Base-by-base conservation (phyloP, 331 rosid genomes). In the Malus hybrid region DNA sequence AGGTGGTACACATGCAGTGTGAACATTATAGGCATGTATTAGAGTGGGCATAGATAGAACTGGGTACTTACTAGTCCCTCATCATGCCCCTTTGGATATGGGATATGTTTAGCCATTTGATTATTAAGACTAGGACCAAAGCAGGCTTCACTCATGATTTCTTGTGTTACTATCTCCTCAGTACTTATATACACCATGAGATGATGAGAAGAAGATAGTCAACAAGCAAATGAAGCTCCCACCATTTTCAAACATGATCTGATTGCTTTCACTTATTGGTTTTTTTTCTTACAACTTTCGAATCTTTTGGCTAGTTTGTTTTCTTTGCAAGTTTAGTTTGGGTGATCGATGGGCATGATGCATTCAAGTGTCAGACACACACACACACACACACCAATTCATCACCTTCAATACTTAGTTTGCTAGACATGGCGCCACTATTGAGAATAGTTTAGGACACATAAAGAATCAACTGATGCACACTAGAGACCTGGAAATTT, bases 211-310 rank as follows among this genome's bases (percentile, higher is more conserved):
- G 79, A 71, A 73, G 76, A 34, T 82, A 87, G 93, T 88, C 93
- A 91, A 91, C 90, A 70, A 76, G 77, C 89, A 78, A 77, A 84
- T 91, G 86, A 88, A 84, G 80, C 32, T 73, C 80, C 63, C 56
- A 62, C 77, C 76, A 52, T 46, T 69, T 82, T 90, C 81, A 80
- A 81, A 69, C 6, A 61, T 71, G 77, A 66, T 78, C 56, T 79
- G 75, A 80, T 82, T 50, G 48, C 84, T 74, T 77, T 71, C 15
- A 18, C 50, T 62, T 65, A 74, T 73, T 28, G 24, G 39, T 52
- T 80, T 33, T 52, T 75, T 75, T 80, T 63, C 33, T 76, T 57
- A 10, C 57, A 16, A 75, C 15, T 36, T 27, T 76, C 34, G 84
- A 76, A 80, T 76, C 70, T 76, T 76, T 66, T 39, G 24, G 24